Evolutionary conservation across 2,329 filamentous ascomycete species (phyloP).

Genomic region (Colletotrichum sp.): DNA sequence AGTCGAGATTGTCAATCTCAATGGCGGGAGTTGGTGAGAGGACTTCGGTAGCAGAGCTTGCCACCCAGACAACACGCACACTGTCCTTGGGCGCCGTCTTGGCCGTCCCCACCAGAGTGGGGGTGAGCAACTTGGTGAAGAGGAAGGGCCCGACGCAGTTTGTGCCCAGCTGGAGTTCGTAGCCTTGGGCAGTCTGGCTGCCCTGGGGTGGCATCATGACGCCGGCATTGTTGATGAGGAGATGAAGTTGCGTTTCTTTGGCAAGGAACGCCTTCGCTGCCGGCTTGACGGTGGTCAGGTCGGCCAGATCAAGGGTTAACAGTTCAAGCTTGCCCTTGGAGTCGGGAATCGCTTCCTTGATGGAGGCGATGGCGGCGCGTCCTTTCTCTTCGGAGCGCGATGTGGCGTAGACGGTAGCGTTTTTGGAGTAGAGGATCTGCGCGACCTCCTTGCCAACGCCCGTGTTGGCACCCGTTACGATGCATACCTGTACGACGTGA

Average conservation of each 20-base stretch:
- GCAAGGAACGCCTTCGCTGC: conserved; percentile 35
- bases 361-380: conserved; percentile 45
- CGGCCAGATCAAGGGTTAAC: conserved; percentile 49
- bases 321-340: conserved; percentile 46
- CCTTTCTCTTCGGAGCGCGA: conserved; percentile 52
- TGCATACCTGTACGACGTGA: conserved; percentile 42
- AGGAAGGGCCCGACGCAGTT: conserved; percentile 44
- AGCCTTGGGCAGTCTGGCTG: conserved; percentile 43
- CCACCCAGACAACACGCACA: conserved; percentile 38
- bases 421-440: conserved; percentile 57
- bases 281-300: conserved; percentile 38
- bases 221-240: conserved; percentile 51
- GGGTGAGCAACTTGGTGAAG: conserved; percentile 42
- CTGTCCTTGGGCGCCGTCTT: conserved; percentile 30
- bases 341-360: conserved; percentile 39
- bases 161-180: conserved; percentile 47
- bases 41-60: conserved; percentile 32
- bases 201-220: conserved; percentile 46
- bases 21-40: conserved; percentile 25
- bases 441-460: conserved; percentile 57
- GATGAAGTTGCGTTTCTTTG: conserved; percentile 37
- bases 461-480: conserved; percentile 52
- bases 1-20: conserved; percentile 32
- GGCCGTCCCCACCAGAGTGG: conserved; percentile 35
- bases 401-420: conserved; percentile 61